phyloP scores from a whole-genome alignment of 1,139 yeast species.

The Geotrichum siamense region DNA sequence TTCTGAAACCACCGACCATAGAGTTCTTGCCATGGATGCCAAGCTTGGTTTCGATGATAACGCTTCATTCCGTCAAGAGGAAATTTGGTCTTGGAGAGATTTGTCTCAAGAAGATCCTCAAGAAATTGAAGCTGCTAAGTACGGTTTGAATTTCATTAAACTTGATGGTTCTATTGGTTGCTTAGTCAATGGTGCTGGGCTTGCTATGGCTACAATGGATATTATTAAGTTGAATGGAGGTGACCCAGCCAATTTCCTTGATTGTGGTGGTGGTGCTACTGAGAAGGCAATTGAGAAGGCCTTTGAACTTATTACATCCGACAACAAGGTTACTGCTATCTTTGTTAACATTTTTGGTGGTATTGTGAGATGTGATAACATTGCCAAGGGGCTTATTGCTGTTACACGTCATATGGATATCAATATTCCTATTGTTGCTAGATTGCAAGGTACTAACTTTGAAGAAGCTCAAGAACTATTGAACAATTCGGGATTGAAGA shows the following conservation, averaged over 20 bases:
- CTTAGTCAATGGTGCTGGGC: constrained; percentile 98
- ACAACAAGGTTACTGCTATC: constrained; percentile 86
- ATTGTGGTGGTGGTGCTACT: constrained; percentile 99
- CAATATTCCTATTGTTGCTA: constrained; percentile 90
- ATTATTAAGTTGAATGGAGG: constrained; percentile 98
- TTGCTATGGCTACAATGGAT: constrained; percentile 99
- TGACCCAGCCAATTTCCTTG: constrained; percentile 97
- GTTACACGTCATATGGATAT: constrained; percentile 87
- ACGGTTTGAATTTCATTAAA: constrained; percentile 92
- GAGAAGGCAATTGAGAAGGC: constrained; percentile 98
- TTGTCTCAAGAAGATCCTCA: constrained; percentile 96
- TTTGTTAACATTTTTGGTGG: constrained; percentile 99
- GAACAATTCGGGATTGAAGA: constrained; percentile 83
- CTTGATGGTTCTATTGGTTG: constrained; percentile 98
- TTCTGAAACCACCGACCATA: constrained; percentile 84
- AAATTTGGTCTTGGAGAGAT: constrained; percentile 95
- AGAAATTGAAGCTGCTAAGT: constrained; percentile 86
- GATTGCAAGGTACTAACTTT: constrained; percentile 97
- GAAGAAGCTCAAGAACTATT: constrained; percentile 84
- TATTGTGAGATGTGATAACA: constrained; percentile 97
- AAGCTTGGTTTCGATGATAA: constrained; percentile 97
- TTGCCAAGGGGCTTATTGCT: constrained; percentile 93
- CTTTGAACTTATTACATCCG: constrained; percentile 84
- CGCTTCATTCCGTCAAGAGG: constrained; percentile 91
- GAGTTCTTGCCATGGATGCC: constrained; percentile 98